These are phyloP conservation scores for Xylariaceae sp. DNA, from an alignment of 2,329 filamentous ascomycete species.

Conservation along the genomic window DNA sequence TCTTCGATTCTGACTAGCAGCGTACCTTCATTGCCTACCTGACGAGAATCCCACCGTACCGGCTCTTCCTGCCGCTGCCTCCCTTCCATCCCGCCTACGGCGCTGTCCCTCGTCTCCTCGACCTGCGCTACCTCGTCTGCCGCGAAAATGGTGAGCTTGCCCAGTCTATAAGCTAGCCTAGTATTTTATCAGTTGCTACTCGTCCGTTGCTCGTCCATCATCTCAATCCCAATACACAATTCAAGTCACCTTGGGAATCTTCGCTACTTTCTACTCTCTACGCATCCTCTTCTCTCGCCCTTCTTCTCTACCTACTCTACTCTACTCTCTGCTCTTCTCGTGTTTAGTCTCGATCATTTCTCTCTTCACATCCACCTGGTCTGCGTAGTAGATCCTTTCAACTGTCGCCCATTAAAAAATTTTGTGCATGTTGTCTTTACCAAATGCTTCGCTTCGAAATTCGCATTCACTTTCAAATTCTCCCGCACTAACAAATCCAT, in stretches of 20 bases:
- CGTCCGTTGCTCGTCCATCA: not conserved
- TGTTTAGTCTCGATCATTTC: not conserved
- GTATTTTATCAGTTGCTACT: slow-evolving; percentile 1
- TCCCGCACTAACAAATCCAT: slow-evolving; percentile 22
- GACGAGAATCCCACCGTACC: not conserved
- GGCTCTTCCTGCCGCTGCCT: not conserved
- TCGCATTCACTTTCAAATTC: not conserved
- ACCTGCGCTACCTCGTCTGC: slow-evolving; percentile 6
- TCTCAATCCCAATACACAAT: not conserved
- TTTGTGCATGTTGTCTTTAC: not conserved
- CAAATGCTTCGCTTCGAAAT: not conserved
- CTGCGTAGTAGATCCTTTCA: not conserved
- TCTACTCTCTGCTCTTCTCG: not conserved
- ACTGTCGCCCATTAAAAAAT: not conserved
- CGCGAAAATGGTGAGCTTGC: slow-evolving; percentile 21
- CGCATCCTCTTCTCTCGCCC: not conserved
- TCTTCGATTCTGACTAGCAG: not conserved
- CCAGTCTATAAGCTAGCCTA: slow-evolving; percentile 7
- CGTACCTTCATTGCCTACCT: not conserved
- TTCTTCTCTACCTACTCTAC: not conserved
- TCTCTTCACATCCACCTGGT: slow-evolving; percentile 1
- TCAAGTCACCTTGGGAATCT: not conserved
- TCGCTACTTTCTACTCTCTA: slow-evolving; percentile 1
- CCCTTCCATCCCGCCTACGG: not conserved
- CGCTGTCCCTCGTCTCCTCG: not conserved